Base-by-base conservation (phyloP, 2,329 filamentous ascomycete species). In the Drechslerella coelobrocha region DNA sequence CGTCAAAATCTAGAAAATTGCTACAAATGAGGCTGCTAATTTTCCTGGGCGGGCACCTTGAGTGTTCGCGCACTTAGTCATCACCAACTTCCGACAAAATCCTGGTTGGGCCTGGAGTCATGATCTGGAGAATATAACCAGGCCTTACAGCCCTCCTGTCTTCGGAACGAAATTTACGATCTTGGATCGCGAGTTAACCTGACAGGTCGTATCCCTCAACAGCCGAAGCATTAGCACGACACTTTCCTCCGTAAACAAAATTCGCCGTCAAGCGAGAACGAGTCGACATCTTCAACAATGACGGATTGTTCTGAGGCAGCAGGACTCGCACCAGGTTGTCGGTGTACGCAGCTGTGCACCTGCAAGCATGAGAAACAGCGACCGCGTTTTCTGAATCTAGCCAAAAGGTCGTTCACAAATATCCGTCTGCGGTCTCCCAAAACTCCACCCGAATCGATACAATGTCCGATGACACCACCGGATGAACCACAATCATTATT, bases 11-110 rank as follows among this genome's bases (percentile, higher is more conserved):
- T n/a, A n/a, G 50, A 19, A 60, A 53, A 69, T 23, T 52, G 47
- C 50, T 62, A 57, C 57, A 62, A 69, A 69, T 69, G 65, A 69
- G 65, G 65, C 65, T 69, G 57, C 47, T 69, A 59, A 48, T n/a
- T 62, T 62, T 69, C 52, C 56, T 29, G 51, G 63, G 37, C 48
- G 17, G 45, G 23, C 50, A 53, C 57, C 50, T 56, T 61, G 63
- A 61, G 56, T 61, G 41, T 7, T 45, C 43, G 39, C 53, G 24
- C 19, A 62, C 65, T 62, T 62, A 62, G 65, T 62, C 65, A 57
- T 62, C 65, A 29, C 24, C 31, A 37, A 56, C 39, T 54, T 62
- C 57, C 57, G 65, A 62, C 50, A 24, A 59, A 62, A 59, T 53
- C 53, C 52, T 53, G 52, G 19, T 62, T 39, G 12, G 52, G 26